Evolutionary conservation across 2,329 filamentous ascomycete species (phyloP), one percentile per base, ranked within the genome.

Genomic region (Lasiodiplodia citricola): DNA sequence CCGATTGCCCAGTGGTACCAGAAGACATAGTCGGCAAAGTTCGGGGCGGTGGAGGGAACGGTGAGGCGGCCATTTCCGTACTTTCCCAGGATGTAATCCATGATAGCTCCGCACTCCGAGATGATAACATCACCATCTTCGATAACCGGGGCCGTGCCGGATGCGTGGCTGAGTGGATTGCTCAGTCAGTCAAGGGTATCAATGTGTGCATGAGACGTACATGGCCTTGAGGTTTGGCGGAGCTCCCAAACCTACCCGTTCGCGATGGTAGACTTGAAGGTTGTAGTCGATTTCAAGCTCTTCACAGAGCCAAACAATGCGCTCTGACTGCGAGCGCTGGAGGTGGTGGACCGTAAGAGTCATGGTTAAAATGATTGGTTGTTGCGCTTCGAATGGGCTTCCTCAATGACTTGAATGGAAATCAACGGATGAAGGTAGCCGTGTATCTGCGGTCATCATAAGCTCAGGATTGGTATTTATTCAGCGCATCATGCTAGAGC

Each of bases 241-340:
- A 16, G 71, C 70, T 73, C 78, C 72, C 6, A 76, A 52, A 16
- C 44, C 52, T 11, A 52, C 50, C 72, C 87, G 84, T 7, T 74
- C 74, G 52, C 85, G 83, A 62, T 80, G 70, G 79, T 87, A 82
- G 51, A 79, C 77, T 67, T 80, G 79, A 11, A 87, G 76, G 0
- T 80, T 73, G 75, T 91, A 91, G 2, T 80, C 74, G 64, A 91
- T 78, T 58, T 78, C 76, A 21, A 91, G 85, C 76, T 91, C 89
- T 76, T 91, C 89, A 75, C 87, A 87, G 55, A 91, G 84, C 84
- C 87, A 91, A 73, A 86, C 79, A 64, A 91, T 83, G 51, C 89
- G 87, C 75, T 91, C 88, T 37, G 88, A 89, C 75, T 91, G 88
- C 13, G 87, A 88, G 75, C 76, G 66, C 71, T 78, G 78, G 6